phyloP scores from a whole-genome alignment of 305 asterid species.

The Fraxinus nigra region DNA sequence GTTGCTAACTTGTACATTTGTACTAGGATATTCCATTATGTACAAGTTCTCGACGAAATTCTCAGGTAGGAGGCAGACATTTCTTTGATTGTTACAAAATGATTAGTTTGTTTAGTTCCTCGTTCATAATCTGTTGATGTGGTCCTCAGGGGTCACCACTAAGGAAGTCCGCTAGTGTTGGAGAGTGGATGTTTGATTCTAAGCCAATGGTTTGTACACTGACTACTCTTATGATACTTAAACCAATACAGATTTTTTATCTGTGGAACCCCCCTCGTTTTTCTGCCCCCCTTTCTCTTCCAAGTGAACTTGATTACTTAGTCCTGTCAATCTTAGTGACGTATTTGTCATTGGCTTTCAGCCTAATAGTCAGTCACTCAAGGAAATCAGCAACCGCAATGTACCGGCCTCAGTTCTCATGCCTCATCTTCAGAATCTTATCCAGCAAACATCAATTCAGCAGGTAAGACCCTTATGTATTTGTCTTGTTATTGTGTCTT shows the following conservation, averaged over 20 bases:
- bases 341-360: constrained; percentile 39
- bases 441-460: constrained; percentile 92
- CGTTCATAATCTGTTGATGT: constrained; percentile 28
- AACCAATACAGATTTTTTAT: constrained; percentile 12
- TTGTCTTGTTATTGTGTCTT: not conserved
- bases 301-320: constrained; percentile 11
- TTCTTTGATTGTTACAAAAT: constrained; percentile 24
- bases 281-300: not conserved
- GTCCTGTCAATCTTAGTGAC: constrained; percentile 1
- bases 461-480: constrained; percentile 49
- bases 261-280: constrained; percentile 4
- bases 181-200: constrained; percentile 81
- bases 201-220: constrained; percentile 67
- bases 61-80: constrained; percentile 60
- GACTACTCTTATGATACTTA: not conserved
- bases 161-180: constrained; percentile 94
- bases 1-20: constrained; percentile 43
- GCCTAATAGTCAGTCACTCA: constrained; percentile 62
- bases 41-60: constrained; percentile 65
- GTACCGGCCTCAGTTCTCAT: constrained; percentile 73
- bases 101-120: constrained; percentile 26
- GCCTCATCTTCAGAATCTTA: constrained; percentile 96
- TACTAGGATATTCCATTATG: constrained; percentile 81
- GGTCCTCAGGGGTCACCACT: constrained; percentile 76
- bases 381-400: constrained; percentile 59